Percentiles rank a stretch among this genome's conserved stretches.
Evolutionary conservation across 352 stramenopile species (phyloP).

Genomic region (Globisporangium mamillatum): DNA sequence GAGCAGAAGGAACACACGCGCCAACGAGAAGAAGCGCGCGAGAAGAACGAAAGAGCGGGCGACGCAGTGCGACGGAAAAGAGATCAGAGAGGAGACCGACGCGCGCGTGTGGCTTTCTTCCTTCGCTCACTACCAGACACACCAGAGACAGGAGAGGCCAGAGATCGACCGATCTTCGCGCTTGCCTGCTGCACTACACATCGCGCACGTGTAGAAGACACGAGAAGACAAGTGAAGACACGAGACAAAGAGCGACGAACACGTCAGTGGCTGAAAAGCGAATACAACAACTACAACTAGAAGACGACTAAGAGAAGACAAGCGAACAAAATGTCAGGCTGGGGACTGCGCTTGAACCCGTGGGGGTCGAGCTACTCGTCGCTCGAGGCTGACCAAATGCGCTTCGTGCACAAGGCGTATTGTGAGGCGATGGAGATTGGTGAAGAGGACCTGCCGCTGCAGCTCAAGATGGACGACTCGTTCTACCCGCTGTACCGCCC

Average conservation of each 20-base stretch:
- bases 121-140: neutral
- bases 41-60: neutral
- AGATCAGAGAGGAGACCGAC: neutral
- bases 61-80: neutral
- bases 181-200: neutral
- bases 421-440: constrained; percentile 82
- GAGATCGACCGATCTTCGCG: neutral
- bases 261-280: neutral
- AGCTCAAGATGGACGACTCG: constrained; percentile 84
- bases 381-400: constrained; percentile 84
- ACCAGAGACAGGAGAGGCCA: neutral
- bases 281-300: neutral
- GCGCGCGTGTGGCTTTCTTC: neutral
- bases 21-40: constrained; percentile 7
- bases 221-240: no score
- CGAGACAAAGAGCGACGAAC: neutral
- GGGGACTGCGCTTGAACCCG: constrained; percentile 81
- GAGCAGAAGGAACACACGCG: no score
- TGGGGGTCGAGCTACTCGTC: constrained; percentile 83
- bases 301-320: neutral
- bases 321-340: constrained; percentile 58
- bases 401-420: constrained; percentile 82
- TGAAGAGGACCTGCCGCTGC: constrained; percentile 77
- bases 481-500: constrained; percentile 78
- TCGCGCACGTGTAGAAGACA: neutral